Evolutionary conservation across 2,329 filamentous ascomycete genomes (phyloP).

Genomic region (Fusarium vanettenii): DNA sequence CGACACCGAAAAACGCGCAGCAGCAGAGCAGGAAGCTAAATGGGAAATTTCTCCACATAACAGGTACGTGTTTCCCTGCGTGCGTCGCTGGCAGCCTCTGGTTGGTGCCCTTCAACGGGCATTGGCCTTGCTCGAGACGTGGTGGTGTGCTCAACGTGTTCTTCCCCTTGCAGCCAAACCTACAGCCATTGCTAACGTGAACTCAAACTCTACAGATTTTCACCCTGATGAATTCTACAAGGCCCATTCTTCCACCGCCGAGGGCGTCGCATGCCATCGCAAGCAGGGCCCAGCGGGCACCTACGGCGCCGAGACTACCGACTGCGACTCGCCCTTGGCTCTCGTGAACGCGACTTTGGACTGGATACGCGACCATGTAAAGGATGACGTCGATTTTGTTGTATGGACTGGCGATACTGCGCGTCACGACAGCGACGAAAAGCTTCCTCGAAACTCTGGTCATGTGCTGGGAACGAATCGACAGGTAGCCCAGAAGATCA

Average conservation of each 20-base stretch:
- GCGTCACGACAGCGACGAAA: conserved; percentile 88
- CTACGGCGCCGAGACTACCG: conserved; percentile 86
- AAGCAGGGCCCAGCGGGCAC: conserved; percentile 80
- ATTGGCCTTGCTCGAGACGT: not conserved
- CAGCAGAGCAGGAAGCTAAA: conserved; percentile 62
- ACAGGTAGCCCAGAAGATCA: conserved; percentile 80
- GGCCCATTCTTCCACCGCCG: conserved; percentile 76
- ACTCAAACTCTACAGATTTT: conserved; percentile 71
- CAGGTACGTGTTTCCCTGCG: conserved; percentile 67
- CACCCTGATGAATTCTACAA: conserved; percentile 93
- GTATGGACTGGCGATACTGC: conserved; percentile 94
- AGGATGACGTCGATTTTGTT: conserved; percentile 86
- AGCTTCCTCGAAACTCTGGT: conserved; percentile 77
- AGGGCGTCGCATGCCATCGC: conserved; percentile 80
- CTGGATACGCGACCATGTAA: conserved; percentile 85
- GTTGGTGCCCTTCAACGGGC: conserved; percentile 12
- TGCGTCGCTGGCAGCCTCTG: conserved; percentile 3
- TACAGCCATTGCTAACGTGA: conserved; percentile 19
- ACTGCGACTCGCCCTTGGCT: conserved; percentile 85
- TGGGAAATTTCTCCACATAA: conserved; percentile 88
- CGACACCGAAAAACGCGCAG: conserved; percentile 26
- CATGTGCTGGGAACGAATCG: conserved; percentile 85
- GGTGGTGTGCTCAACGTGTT: conserved; percentile 14
- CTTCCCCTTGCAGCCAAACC: conserved; percentile 5
- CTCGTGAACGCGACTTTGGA: conserved; percentile 90